Evolutionary conservation across 371 early-diverging fungal species (phyloP), one percentile per base, ranked within the genome.

Genomic region (Batkoa obscura): DNA sequence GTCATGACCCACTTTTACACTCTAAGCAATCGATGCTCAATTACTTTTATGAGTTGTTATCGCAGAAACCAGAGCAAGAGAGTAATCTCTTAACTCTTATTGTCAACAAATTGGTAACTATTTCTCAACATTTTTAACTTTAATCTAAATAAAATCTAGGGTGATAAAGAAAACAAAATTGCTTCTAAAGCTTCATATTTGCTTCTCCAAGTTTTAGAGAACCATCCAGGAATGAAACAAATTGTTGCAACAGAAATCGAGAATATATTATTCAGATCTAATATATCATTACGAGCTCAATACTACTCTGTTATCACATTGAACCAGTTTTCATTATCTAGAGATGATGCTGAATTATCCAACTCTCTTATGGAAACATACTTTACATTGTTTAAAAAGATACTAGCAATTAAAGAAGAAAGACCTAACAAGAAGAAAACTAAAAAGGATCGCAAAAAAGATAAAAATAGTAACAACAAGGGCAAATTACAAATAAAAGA

Each of bases 1-100:
- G 34, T 0, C 84, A 87, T 63, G 97, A 96, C 66, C 78, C 87
- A 5, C 67, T 94, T 23, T 69, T 75, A 46, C 80, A 87, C 59
- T 81, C 91, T 32, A 82, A 86, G 55, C 78, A 79, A 62, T 83
- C 77, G 60, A 80, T 81, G 72, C 68, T 94, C 2, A 64, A 67
- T 6, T 78, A 75, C 67, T 75, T 92, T 48, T 68, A 73, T 52
- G 84, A 85, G 60, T 70, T 96, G 39, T 69, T 94, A 56, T 66
- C 72, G 43, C 68, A 78, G 31, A 93, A 92, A 64, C 90, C 95
- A 5, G 97, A 96, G 68, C 91, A 94, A 69, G 97, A 96, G 62
- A 84, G 85, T 53, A 94, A 91, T 60, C 72, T 96, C 57, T 74
- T 96, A 43, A 76, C 83, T 38, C 63, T 96, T 53, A 74, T 96